These are phyloP conservation scores for Alternaria arbusti DNA, from an alignment of 2,329 filamentous ascomycete species.

Conservation along the genomic window DNA sequence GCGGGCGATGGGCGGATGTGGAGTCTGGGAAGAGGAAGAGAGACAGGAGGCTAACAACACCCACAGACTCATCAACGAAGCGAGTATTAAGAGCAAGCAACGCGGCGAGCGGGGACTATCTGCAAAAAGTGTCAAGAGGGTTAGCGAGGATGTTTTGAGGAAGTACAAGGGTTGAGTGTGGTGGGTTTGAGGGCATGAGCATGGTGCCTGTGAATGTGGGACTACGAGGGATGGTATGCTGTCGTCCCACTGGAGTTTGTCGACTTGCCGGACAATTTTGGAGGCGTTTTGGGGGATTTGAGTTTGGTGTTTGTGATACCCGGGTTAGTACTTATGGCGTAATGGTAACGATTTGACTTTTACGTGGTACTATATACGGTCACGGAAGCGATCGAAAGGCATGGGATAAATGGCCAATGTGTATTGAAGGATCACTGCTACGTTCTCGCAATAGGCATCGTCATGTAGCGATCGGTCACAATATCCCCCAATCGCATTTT, in stretches of 20 bases:
- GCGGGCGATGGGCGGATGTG: accelerated
- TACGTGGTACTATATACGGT: no score
- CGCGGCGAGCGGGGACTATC: constrained; percentile 75
- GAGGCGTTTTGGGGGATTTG: not conserved
- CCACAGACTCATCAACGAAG: constrained; percentile 77
- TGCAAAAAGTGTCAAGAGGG: constrained; percentile 78
- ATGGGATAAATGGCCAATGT: no score
- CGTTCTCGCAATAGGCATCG: no score
- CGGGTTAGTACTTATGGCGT: not conserved
- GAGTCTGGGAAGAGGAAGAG: not conserved
- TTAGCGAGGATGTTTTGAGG: constrained; percentile 64
- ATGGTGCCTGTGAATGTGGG: no score
- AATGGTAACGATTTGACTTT: not conserved
- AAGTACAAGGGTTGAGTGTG: constrained; percentile 42
- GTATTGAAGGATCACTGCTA: no score
- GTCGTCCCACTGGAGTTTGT: accelerated
- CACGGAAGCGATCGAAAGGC: no score
- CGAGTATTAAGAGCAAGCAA: constrained; percentile 76
- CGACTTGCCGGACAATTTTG: accelerated
- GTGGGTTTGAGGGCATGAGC: not conserved
- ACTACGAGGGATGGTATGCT: accelerated
- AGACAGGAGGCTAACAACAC: not conserved
- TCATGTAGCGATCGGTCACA: no score
- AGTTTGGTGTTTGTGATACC: not conserved
- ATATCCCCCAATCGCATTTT: no score